Evolutionary conservation across 352 stramenopile genomes (phyloP), one percentile per base, ranked within the genome.

Genomic region (Elongisporangium prolatum): DNA sequence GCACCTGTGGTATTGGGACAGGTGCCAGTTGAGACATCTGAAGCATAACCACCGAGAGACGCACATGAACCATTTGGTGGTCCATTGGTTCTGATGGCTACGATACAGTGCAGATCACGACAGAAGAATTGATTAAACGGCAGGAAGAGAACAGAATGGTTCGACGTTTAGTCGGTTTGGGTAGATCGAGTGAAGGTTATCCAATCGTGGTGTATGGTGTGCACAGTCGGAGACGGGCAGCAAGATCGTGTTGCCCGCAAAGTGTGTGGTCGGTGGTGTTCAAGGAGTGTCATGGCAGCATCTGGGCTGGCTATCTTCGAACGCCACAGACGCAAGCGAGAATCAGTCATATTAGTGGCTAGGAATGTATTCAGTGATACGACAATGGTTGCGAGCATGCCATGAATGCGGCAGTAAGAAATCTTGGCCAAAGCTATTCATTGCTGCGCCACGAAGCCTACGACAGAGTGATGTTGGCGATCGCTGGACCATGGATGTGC

Each of bases 271-370:
- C 53, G 1, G 7, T 47, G 8, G 53, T 21, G 8, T 58, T 51
- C 53, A 52, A 58, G n/a, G 53, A 58, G 37, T 40, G 10, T 16
- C 53, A 52, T n/a, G 38, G 21, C 11, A 44, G 20, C 2, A 58
- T 58, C 11, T 51, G 53, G 53, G 37, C 53, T 24, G 53, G 38
- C 25, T 38, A 52, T 13, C 20, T 52, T 13, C 25, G 53, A 13
- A 47, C 14, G 3, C 53, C 53, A 4, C 53, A 58, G 14, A 58
- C 53, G 6, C 50, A 40, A 14, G n/a, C 5, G 3, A 0, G 53
- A 1, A 21, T 51, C 10, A 37, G 13, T 14, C 18, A 0, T 58
- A 58, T 17, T 58, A 38, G 53, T 58, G 34, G 34, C 53, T 38
- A 3, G 11, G 20, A 4, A 34, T 58, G 21, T 21, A 16, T 38